Conservation (phyloP, 129 eudicot species). For the Lactuca saligna region DNA sequence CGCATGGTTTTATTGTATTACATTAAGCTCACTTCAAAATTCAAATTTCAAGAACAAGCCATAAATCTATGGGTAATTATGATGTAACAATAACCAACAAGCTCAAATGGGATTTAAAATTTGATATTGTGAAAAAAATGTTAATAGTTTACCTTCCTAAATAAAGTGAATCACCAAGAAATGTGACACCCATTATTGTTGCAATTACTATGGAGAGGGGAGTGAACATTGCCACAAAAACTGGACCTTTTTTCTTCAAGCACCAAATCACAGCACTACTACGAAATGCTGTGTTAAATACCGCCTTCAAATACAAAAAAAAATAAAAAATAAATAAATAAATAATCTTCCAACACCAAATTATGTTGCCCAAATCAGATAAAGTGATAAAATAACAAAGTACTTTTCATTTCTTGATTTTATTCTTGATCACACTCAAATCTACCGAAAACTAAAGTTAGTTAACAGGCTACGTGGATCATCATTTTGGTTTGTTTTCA, state of each 20-base stretch:
- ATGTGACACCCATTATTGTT: slow-evolving; percentile 28
- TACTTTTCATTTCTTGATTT: too few species aligned
- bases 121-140: not conserved
- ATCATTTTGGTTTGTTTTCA: too few species aligned
- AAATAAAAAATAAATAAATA: too few species aligned
- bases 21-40: not conserved
- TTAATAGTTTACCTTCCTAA: slow-evolving; percentile 29
- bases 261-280: slow-evolving; percentile 24
- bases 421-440: too few species aligned
- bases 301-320: slow-evolving; percentile 21
- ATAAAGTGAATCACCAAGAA: slow-evolving; percentile 32
- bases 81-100: not conserved
- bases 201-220: slow-evolving; percentile 26
- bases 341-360: not conserved
- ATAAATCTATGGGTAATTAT: not conserved
- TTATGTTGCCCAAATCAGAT: too few species aligned
- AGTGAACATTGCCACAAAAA: slow-evolving; percentile 25
- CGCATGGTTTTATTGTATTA: too few species aligned
- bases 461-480: too few species aligned
- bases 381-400: too few species aligned
- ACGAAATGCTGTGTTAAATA: slow-evolving; percentile 3
- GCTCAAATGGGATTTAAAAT: not conserved
- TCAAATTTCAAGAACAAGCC: slow-evolving; percentile 7
- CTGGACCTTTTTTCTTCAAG: slow-evolving; percentile 32
- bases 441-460: too few species aligned